Base-by-base conservation (phyloP, 2,329 filamentous ascomycete species). In the Eutypa lata region DNA sequence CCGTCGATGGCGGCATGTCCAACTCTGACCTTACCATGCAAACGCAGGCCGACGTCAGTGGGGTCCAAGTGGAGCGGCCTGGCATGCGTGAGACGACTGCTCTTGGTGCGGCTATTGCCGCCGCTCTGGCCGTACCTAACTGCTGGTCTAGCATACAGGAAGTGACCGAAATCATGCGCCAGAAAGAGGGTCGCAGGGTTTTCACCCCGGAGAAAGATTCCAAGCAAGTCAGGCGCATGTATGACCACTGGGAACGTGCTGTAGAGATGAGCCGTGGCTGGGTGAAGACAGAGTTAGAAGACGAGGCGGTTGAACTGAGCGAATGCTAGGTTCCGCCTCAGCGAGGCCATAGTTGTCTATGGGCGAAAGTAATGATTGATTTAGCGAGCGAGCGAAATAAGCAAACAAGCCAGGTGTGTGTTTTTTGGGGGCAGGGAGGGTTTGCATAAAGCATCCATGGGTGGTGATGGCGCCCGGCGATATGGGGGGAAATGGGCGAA, bases 41-140 rank as follows among this genome's bases (percentile, higher is more conserved):
- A 79, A 91, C 89, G 5, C 91, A 96, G 79, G 88, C 91, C 57
- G 88, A 96, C 72, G 82, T 96, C 48, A 90, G 89, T 62, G 75
- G 86, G 52, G 94, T 96, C 61, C 88, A 87, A 26, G 88, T 96
- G 55, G 84, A 92, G 68, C 85, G 91, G 22, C 91, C 91, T 0
- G 81, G 84, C 52, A 96, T 96, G 91, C 87, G 89, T 53, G 91
- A 96, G 75, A 95, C 91, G 3, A 96, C 91, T 1, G 88, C 91
- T 1, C 81, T 96, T 2, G 91, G 91, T 24, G 91, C 91, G 14
- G 91, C 91, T 47, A 93, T 96, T 62, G 90, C 91, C 16, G 91
- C 91, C 8, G 91, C 89, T n/a, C 84, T 96, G 54, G 90, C 91
- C 8, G 59, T 65, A 10, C 84, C 89, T 13, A 86, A 82, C 44